Evolutionary conservation across 1,284 basidiomycete genomes (phyloP).

Genomic region (Fistulina hepatica): DNA sequence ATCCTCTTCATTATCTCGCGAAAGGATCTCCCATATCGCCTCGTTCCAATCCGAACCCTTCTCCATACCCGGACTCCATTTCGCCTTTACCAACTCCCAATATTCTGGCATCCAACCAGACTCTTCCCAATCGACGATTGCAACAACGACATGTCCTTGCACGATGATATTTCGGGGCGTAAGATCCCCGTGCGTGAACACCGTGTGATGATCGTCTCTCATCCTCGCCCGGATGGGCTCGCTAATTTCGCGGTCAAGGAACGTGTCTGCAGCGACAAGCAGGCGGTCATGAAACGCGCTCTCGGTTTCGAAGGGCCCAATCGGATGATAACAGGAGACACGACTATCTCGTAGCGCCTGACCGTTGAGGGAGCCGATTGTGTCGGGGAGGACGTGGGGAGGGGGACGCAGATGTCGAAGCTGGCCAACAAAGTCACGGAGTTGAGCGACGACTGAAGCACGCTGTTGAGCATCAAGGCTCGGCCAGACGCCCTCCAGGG

Average conservation of each 20-base stretch:
- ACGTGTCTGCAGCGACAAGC: background rate
- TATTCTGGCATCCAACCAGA: slow-evolving; percentile 15
- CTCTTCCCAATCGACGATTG: slow-evolving; percentile 16
- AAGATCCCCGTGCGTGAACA: slow-evolving; percentile 4
- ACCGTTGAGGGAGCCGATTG: slow-evolving; percentile 1
- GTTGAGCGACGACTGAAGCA: background rate
- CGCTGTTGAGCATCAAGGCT: too few species aligned
- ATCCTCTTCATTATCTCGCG: background rate
- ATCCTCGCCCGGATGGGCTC: background rate
- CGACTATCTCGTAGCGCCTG: slow-evolving; percentile 8
- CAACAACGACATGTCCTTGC: slow-evolving; percentile 7
- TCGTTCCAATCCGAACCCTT: background rate
- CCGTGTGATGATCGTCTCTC: background rate
- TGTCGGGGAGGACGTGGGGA: background rate
- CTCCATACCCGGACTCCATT: background rate
- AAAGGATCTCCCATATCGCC: too few species aligned
- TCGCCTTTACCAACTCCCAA: slow-evolving; percentile 9
- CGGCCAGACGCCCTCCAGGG: slow-evolving; percentile 5
- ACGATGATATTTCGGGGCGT: slow-evolving; percentile 5
- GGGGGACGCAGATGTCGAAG: background rate
- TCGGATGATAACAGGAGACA: slow-evolving; percentile 1
- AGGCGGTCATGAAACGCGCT: slow-evolving; percentile 9
- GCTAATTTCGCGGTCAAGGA: background rate
- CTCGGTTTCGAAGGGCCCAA: slow-evolving; percentile 9
- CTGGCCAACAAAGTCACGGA: background rate